Percentiles rank a stretch among this genome's conserved stretches.
Evolutionary conservation across 805 yeast species (phyloP).

Genomic region (Kodamaea kakaduensis): DNA sequence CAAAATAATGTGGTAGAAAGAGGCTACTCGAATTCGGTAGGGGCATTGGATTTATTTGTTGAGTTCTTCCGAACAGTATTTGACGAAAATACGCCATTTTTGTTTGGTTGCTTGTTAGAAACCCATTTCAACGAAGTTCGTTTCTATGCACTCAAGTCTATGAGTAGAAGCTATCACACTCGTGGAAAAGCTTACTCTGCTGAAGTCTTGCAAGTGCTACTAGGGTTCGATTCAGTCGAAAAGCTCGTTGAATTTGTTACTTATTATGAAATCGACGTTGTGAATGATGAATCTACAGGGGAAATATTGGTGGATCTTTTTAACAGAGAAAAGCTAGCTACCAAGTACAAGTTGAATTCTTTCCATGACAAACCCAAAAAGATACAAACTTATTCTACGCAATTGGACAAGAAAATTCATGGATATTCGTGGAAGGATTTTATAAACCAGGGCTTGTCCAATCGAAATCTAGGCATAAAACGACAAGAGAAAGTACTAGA

Average conservation of each 20-base stretch:
- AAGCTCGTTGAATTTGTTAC: conserved; percentile 55
- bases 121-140: conserved; percentile 76
- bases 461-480: conserved; percentile 20
- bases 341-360: conserved; percentile 36
- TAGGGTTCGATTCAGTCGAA: conserved; percentile 64
- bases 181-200: conserved; percentile 65
- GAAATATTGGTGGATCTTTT: conserved; percentile 34
- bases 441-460: conserved; percentile 33
- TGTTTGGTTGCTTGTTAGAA: conserved; percentile 73
- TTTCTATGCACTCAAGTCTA: conserved; percentile 63
- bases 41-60: conserved; percentile 56
- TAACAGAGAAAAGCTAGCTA: conserved; percentile 39
- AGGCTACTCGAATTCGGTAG: conserved; percentile 45
- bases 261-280: conserved; percentile 55
- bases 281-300: conserved; percentile 25
- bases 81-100: conserved; percentile 50
- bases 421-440: conserved; percentile 22
- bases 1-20: conserved; percentile 58
- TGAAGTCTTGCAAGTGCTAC: conserved; percentile 39
- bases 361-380: conserved; percentile 35
- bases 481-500: conserved; percentile 5
- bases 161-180: conserved; percentile 64
- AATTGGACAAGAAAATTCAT: conserved; percentile 25
- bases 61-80: conserved; percentile 59
- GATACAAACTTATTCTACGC: conserved; percentile 32